These are phyloP conservation scores for Paraphoma sp. DNA, from an alignment of 2,329 filamentous ascomycete genomes.

Conservation along the genomic window DNA sequence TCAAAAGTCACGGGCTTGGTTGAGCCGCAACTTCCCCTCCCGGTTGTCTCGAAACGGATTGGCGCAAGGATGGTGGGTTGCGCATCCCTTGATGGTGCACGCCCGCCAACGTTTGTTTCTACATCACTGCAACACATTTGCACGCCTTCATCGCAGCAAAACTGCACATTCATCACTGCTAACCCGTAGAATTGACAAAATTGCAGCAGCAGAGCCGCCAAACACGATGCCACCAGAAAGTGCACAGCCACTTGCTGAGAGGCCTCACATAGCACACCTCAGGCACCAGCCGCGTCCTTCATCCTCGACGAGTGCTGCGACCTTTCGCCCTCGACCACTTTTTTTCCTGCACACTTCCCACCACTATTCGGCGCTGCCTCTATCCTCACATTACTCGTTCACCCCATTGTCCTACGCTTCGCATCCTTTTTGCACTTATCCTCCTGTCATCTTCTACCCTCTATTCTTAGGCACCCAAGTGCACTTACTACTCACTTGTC, in stretches of 20 bases:
- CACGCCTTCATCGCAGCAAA: conserved; percentile 21
- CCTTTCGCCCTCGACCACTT: conserved; percentile 18
- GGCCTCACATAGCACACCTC: conserved; percentile 35
- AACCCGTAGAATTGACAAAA: conserved; percentile 26
- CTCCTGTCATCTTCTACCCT: conserved; percentile 18
- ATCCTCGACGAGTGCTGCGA: conserved; percentile 16
- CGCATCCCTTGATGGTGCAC: conserved; percentile 33
- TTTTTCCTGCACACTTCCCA: conserved; percentile 13
- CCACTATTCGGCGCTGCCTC: conserved; percentile 6
- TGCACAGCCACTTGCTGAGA: conserved; percentile 36
- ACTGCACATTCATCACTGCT: conserved; percentile 32
- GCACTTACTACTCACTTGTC: neutral
- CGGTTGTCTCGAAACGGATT: conserved; percentile 24
- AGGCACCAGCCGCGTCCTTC: conserved; percentile 19
- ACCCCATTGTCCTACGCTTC: conserved; percentile 1
- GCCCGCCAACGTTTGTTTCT: conserved; percentile 20
- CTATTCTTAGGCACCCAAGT: conserved; percentile 31
- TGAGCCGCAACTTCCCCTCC: conserved; percentile 19
- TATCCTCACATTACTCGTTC: neutral
- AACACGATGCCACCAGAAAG: conserved; percentile 24
- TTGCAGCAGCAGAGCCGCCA: conserved; percentile 25
- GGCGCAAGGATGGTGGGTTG: conserved; percentile 24
- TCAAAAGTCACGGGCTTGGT: conserved; percentile 15
- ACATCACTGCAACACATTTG: conserved; percentile 26
- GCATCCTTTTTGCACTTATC: neutral